Percentiles rank a stretch among this genome's conserved stretches.
Evolutionary conservation across 2,329 filamentous ascomycete genomes (phyloP).

Genomic region (Coniochaeta sp.): DNA sequence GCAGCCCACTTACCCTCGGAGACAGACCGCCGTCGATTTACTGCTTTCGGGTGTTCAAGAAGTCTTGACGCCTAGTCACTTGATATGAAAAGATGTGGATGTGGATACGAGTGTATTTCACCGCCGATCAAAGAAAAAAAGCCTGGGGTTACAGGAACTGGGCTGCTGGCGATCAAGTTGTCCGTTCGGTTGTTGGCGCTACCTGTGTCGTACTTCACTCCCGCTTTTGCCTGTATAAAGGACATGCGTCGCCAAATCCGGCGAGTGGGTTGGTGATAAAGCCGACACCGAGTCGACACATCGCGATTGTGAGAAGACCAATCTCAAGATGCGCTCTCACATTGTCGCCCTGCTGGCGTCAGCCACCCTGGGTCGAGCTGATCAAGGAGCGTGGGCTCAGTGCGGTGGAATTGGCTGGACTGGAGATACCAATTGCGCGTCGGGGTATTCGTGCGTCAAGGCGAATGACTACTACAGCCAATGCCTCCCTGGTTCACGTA

Average conservation of each 20-base stretch:
- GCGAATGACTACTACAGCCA: slow-evolving; percentile 13
- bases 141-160: too few species aligned
- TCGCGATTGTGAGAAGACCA: neutral
- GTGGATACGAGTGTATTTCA: neutral
- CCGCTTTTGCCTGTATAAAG: too few species aligned
- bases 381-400: slow-evolving; percentile 1
- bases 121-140: neutral
- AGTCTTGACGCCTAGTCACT: neutral
- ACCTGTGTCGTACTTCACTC: too few species aligned
- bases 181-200: too few species aligned
- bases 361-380: neutral
- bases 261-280: too few species aligned
- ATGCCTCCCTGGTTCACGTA: neutral
- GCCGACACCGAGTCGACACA: neutral
- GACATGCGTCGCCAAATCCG: too few species aligned
- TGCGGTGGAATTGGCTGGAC: slow-evolving; percentile 11
- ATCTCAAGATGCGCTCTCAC: neutral
- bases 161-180: too few species aligned
- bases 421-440: slow-evolving; percentile 11
- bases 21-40: neutral
- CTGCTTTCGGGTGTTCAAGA: neutral
- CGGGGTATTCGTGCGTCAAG: slow-evolving; percentile 9
- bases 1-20: slow-evolving; percentile 1
- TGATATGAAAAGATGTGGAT: slow-evolving; percentile 1
- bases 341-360: neutral